Evolutionary conservation across 1,284 basidiomycete species (phyloP).

Genomic region (Malassezia cuniculi): DNA sequence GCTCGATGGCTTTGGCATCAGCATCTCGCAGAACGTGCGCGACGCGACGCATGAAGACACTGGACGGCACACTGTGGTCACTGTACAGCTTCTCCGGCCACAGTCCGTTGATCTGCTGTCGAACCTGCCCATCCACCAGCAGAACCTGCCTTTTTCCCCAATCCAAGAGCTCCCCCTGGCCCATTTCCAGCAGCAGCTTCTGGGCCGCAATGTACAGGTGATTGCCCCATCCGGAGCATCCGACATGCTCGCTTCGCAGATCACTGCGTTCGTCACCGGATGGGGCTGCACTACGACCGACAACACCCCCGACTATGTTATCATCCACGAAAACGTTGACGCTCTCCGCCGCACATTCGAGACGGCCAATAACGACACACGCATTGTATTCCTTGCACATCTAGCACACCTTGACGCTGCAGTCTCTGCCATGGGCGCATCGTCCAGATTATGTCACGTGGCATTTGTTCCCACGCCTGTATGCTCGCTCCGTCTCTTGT

Average conservation of each 20-base stretch:
- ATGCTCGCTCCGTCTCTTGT: neutral
- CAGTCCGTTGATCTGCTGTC: constrained; percentile 8
- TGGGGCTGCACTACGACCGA: constrained; percentile 1
- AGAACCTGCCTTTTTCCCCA: neutral
- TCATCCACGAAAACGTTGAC: constrained; percentile 6
- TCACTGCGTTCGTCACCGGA: constrained; percentile 1
- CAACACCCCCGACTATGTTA: constrained; percentile 2
- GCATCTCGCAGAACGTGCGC: constrained; percentile 1
- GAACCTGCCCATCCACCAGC: constrained; percentile 1
- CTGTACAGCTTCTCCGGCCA: constrained; percentile 4
- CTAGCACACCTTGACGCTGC: neutral
- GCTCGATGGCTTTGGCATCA: constrained; percentile 10
- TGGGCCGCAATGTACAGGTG: no score
- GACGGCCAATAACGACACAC: no score
- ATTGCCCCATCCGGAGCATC: no score
- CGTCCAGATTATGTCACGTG: neutral
- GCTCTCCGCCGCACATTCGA: no score
- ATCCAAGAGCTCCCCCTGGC: no score
- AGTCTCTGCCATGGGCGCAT: neutral
- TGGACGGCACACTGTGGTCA: constrained; percentile 1
- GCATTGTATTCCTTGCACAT: constrained; percentile 4
- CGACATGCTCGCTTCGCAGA: neutral
- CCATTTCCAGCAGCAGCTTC: no score
- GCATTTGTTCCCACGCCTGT: constrained; percentile 3
- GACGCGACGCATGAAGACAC: no score